These are phyloP conservation scores for Phaeoacremonium minimum DNA, from an alignment of 2,329 filamentous ascomycete genomes.

Conservation along the genomic window DNA sequence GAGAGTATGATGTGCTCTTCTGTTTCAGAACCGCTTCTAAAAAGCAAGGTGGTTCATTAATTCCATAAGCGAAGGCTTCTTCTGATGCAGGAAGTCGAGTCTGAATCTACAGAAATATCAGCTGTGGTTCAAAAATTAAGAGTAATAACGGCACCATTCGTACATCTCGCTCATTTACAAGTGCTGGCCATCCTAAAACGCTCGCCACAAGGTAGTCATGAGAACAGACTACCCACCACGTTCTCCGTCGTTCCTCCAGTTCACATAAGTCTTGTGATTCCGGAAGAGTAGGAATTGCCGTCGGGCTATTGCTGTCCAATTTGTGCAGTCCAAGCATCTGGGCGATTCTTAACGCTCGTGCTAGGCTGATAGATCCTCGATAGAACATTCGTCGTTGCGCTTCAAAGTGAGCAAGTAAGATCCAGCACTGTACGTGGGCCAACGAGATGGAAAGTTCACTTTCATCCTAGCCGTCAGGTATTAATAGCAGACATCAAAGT, in stretches of 20 bases:
- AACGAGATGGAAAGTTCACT: conserved; percentile 42
- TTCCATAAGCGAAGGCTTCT: conserved; percentile 53
- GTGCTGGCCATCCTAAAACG: conserved; percentile 66
- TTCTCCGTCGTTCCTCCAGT: conserved; percentile 60
- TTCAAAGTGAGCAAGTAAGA: conserved; percentile 56
- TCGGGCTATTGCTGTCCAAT: conserved; percentile 52
- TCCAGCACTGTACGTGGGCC: conserved; percentile 59
- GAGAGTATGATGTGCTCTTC: conserved; percentile 42
- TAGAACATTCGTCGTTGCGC: conserved; percentile 68
- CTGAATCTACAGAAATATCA: no score
- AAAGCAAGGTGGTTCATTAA: conserved; percentile 43
- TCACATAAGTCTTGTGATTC: conserved; percentile 64
- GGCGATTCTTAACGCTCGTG: conserved; percentile 53
- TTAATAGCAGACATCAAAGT: no score
- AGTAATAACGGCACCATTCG: not conserved
- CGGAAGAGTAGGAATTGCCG: conserved; percentile 61
- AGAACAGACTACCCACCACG: conserved; percentile 64
- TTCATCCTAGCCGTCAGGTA: conserved; percentile 2
- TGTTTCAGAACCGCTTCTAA: conserved; percentile 43
- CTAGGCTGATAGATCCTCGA: conserved; percentile 61
- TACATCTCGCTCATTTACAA: conserved; percentile 59
- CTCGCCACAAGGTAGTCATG: conserved; percentile 64
- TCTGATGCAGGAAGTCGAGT: conserved; percentile 61
- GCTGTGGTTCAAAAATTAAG: no score
- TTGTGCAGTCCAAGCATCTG: conserved; percentile 67